These are phyloP conservation scores for Trichoderma sp. DNA, from an alignment of 2,329 filamentous ascomycete species.

Conservation along the genomic window DNA sequence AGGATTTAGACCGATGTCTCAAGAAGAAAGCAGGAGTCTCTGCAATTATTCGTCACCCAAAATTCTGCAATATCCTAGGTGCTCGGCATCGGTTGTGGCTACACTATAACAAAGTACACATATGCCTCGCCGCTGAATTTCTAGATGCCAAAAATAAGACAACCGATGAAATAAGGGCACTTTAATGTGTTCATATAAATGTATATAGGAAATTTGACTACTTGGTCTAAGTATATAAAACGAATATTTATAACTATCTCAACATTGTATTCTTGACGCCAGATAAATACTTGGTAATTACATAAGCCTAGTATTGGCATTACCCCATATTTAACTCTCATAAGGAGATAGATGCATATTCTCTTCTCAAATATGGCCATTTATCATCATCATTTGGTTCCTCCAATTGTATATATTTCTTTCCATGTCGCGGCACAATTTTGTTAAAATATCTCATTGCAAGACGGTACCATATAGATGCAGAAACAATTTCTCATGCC, in stretches of 20 bases:
- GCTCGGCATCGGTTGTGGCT: background rate
- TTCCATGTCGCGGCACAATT: too few species aligned
- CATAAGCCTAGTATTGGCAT: too few species aligned
- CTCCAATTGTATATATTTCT: too few species aligned
- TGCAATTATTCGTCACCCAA: background rate
- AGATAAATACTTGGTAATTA: too few species aligned
- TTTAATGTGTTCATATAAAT: background rate
- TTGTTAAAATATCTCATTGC: too few species aligned
- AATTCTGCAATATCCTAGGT: background rate
- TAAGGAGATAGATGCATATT: too few species aligned
- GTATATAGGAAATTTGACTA: background rate
- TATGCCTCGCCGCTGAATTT: background rate
- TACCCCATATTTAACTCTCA: too few species aligned
- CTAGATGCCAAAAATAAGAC: background rate
- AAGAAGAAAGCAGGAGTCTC: background rate
- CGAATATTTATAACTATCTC: background rate
- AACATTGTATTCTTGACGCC: too few species aligned
- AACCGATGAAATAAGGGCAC: background rate
- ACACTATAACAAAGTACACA: background rate
- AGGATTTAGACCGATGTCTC: conserved; percentile 7
- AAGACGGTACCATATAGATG: too few species aligned
- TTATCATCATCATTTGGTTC: too few species aligned
- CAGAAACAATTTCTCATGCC: too few species aligned
- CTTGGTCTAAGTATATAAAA: background rate
- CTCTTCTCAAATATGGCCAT: too few species aligned